Evolutionary conservation across 768 basidiomycete genomes (phyloP).

Genomic region (Antrodiella citrinella): DNA sequence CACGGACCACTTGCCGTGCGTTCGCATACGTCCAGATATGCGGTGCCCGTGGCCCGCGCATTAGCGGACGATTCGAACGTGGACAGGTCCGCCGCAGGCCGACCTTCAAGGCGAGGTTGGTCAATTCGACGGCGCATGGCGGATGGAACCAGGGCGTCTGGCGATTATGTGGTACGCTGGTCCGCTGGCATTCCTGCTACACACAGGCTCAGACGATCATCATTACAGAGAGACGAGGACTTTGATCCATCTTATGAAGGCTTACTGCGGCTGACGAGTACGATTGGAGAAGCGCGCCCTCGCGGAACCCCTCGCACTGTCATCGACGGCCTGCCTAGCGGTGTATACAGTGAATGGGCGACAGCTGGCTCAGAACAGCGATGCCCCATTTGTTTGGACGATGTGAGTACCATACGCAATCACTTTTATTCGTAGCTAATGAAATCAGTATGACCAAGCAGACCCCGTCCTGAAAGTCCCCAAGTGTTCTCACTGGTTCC

Average conservation of each 20-base stretch:
- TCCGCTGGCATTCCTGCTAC: background rate
- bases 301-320: conserved; percentile 56
- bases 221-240: conserved; percentile 61
- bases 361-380: conserved; percentile 51
- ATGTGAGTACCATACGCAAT: conserved; percentile 39
- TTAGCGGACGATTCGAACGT: too few species aligned
- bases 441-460: conserved; percentile 47
- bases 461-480: conserved; percentile 59
- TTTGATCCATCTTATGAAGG: conserved; percentile 73
- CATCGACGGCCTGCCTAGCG: conserved; percentile 51
- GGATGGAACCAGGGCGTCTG: conserved; percentile 21
- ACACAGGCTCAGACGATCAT: background rate
- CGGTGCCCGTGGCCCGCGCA: too few species aligned
- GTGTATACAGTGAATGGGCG: conserved; percentile 61
- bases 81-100: too few species aligned
- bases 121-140: too few species aligned
- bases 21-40: too few species aligned
- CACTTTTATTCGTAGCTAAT: conserved; percentile 7
- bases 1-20: background rate
- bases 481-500: conserved; percentile 76
- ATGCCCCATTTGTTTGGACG: conserved; percentile 81
- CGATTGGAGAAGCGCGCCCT: conserved; percentile 63
- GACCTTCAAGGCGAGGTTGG: too few species aligned
- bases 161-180: conserved; percentile 46
- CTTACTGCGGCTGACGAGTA: conserved; percentile 46